Evolutionary conservation across 2,329 filamentous ascomycete genomes (phyloP), one percentile per base, ranked within the genome.

Genomic region (Pseudopyricularia cyperi): DNA sequence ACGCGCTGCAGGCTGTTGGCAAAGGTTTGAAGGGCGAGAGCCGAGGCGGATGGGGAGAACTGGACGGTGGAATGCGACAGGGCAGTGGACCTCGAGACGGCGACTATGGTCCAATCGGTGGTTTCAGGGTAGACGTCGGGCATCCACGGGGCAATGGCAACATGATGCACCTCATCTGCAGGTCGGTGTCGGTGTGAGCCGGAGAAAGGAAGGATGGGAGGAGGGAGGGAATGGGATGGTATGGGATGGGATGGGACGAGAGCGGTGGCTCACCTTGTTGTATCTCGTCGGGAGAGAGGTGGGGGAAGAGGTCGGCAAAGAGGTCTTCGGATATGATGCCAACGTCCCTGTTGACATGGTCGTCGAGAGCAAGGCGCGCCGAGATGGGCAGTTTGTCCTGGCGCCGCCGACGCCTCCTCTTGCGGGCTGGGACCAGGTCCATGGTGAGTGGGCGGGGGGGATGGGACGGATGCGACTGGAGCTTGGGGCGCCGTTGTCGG

Each of bases 251-350:
- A 60, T 59, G 30, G 26, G 26, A 33, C 17, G 26, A 33, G 6
- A 14, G 11, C 15, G 15, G 24, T 47, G 17, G 73, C 77, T 66
- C 65, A 82, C 77, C 66, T 62, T 72, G 61, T 58, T 68, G 67
- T 59, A 56, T 19, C 22, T 44, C 19, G 24, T 44, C 39, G 17
- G 39, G 39, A 9, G 39, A 44, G 11, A 76, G 62, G 59, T 80
- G 71, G 56, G 87, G 82, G 68, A 94, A 89, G 50, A 97, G 76
- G 62, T 94, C 86, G 47, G 77, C 73, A 61, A 90, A 89, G 50
- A 98, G 75, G 66, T 95, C 89, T 61, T 89, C 84, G 12, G 91
- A 95, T 51, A 97, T 68, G 57, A 93, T 79, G 56, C 89, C 93
- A 55, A 90, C 77, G 63, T 95, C 88, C 51, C 87, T 88, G 68